These are phyloP conservation scores for Barnettozyma sp. DNA, from an alignment of 805 yeast genomes.

Conservation along the genomic window DNA sequence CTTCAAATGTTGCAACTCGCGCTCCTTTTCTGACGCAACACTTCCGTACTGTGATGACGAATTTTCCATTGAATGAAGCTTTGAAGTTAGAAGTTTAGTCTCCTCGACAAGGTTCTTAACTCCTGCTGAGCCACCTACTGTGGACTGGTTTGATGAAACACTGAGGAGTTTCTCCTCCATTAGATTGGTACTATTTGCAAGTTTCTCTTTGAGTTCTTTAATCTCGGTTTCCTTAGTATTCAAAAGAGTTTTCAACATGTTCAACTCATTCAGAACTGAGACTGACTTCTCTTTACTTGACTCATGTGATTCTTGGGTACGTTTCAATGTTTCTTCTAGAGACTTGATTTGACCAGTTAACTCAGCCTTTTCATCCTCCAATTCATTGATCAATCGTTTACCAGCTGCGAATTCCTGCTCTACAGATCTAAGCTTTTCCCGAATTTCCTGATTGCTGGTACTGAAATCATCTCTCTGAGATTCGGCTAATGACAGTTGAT, in stretches of 20 bases:
- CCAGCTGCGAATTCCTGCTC: constrained; percentile 21
- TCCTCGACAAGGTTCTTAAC: constrained; percentile 36
- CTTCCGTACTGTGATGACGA: constrained; percentile 31
- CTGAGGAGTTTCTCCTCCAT: constrained; percentile 31
- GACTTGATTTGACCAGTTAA: constrained; percentile 15
- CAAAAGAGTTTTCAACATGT: constrained; percentile 23
- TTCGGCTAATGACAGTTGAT: neutral
- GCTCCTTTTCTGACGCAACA: constrained; percentile 30
- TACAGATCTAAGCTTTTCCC: constrained; percentile 22
- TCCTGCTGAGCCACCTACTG: constrained; percentile 32
- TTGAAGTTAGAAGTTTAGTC: constrained; percentile 35
- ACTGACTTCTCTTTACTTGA: constrained; percentile 10
- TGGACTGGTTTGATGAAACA: constrained; percentile 27
- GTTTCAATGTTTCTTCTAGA: constrained; percentile 17
- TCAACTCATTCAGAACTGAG: constrained; percentile 26
- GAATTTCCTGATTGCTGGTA: constrained; percentile 8
- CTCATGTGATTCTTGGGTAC: constrained; percentile 13
- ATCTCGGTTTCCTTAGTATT: constrained; percentile 32
- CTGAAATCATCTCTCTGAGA: neutral
- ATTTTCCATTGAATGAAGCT: constrained; percentile 32
- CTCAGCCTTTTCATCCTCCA: constrained; percentile 20
- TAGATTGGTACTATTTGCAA: constrained; percentile 27
- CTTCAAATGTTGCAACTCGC: constrained; percentile 27
- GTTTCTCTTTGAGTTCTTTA: constrained; percentile 24
- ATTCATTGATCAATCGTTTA: constrained; percentile 22